Percentiles rank a stretch among this genome's conserved stretches.
Evolutionary conservation across 371 early-diverging fungal genomes (phyloP).

Genomic region (Blastocladiella emersonii): DNA sequence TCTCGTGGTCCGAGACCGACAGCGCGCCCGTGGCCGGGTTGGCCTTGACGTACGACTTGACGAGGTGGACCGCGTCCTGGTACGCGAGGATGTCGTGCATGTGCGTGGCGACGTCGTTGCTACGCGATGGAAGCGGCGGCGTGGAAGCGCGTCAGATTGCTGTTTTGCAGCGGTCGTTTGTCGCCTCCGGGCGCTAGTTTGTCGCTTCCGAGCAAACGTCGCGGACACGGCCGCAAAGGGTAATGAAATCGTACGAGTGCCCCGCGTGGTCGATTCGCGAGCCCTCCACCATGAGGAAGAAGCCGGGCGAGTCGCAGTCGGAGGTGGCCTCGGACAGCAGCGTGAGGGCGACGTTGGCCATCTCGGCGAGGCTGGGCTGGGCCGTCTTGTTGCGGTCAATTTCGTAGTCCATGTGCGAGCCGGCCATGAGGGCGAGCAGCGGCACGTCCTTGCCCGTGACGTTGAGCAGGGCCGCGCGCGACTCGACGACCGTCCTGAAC

Average conservation of each 20-base stretch:
- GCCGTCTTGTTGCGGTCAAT: slow-evolving; percentile 55
- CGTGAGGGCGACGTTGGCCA: slow-evolving; percentile 61
- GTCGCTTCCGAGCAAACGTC: too few species aligned
- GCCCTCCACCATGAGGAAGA: slow-evolving; percentile 93
- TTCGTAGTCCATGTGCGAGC: slow-evolving; percentile 69
- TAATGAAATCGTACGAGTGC: too few species aligned
- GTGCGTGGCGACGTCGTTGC: slow-evolving; percentile 84
- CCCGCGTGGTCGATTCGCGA: slow-evolving; percentile 50
- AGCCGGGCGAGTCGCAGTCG: slow-evolving; percentile 41
- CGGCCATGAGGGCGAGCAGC: slow-evolving; percentile 55
- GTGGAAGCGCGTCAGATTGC: too few species aligned
- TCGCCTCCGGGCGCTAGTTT: too few species aligned
- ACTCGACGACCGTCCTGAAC: slow-evolving; percentile 37
- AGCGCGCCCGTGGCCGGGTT: slow-evolving; percentile 38
- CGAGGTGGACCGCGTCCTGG: slow-evolving; percentile 55
- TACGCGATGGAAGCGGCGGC: too few species aligned
- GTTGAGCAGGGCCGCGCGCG: slow-evolving; percentile 39
- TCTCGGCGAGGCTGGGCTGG: slow-evolving; percentile 76
- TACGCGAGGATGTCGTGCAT: slow-evolving; percentile 80
- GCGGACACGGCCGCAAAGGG: too few species aligned
- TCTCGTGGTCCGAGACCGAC: slow-evolving; percentile 83
- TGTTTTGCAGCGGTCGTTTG: too few species aligned
- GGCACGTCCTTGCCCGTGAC: slow-evolving; percentile 40
- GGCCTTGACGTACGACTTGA: slow-evolving; percentile 52
- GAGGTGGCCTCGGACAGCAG: slow-evolving; percentile 33